Percentiles rank a stretch among this genome's conserved stretches.
Conservation (phyloP, 768 basidiomycete species). For the Boletus tylopilopsis region DNA sequence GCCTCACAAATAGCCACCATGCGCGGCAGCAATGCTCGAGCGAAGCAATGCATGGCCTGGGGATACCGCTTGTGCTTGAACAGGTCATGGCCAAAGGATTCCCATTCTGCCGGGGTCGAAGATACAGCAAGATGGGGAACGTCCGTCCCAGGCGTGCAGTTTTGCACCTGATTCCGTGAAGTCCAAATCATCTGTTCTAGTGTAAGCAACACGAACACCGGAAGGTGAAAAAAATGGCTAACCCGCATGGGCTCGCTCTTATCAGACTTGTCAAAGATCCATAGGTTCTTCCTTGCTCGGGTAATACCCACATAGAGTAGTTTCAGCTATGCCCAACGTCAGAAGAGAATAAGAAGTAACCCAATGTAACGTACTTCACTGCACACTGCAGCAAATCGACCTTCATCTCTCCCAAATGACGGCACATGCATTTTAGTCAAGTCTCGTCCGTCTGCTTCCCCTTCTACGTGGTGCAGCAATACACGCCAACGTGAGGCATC, state of each 20-base stretch:
- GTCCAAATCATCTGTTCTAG: slow-evolving; percentile 48
- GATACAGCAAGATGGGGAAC: slow-evolving; percentile 52
- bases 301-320: slow-evolving; percentile 70
- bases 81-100: slow-evolving; percentile 34
- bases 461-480: slow-evolving; percentile 41
- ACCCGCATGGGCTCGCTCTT: slow-evolving; percentile 59
- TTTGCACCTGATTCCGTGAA: slow-evolving; percentile 41
- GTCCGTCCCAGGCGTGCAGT: slow-evolving; percentile 44
- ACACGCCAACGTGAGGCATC: slow-evolving; percentile 57
- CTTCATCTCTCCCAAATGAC: slow-evolving; percentile 40
- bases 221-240: not conserved
- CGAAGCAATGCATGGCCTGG: slow-evolving; percentile 54
- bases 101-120: slow-evolving; percentile 50
- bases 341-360: not conserved
- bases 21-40: slow-evolving; percentile 40
- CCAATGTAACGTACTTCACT: slow-evolving; percentile 43
- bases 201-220: not conserved
- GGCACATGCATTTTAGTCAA: slow-evolving; percentile 34
- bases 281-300: slow-evolving; percentile 62
- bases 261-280: slow-evolving; percentile 62
- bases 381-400: slow-evolving; percentile 52
- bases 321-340: slow-evolving; percentile 46
- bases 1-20: slow-evolving; percentile 48
- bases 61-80: slow-evolving; percentile 40
- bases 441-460: slow-evolving; percentile 11